phyloP scores from a whole-genome alignment of 257 asterid species.

The Sherardia arvensis region DNA sequence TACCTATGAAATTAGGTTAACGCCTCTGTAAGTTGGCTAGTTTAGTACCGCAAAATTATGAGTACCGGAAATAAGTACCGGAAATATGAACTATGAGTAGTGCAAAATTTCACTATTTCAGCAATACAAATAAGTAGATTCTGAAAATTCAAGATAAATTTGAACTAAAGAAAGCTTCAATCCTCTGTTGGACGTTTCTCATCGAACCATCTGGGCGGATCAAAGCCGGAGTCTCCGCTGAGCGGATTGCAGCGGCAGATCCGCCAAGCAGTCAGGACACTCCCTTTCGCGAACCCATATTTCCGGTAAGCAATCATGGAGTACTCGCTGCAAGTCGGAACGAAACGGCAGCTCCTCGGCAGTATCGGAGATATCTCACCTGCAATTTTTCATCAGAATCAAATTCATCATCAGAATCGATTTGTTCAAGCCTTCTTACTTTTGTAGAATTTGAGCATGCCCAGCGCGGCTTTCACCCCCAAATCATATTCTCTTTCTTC shows the following conservation, averaged over 20 bases:
- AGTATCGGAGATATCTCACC: slow-evolving; percentile 88
- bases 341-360: slow-evolving; percentile 78
- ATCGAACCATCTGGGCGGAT: slow-evolving; percentile 92
- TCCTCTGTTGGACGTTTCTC: slow-evolving; percentile 25
- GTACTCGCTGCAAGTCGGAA: slow-evolving; percentile 92
- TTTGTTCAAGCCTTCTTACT: slow-evolving; percentile 23
- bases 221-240: slow-evolving; percentile 95
- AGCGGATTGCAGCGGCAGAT: slow-evolving; percentile 93
- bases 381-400: slow-evolving; percentile 10
- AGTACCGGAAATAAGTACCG: no score
- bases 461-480: slow-evolving; percentile 73
- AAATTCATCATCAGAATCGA: neutral
- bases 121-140: no score
- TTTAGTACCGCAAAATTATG: no score
- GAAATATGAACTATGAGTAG: no score
- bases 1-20: no score
- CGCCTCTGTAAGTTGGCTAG: no score
- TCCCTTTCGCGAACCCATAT: slow-evolving; percentile 74
- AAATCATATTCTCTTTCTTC: slow-evolving; percentile 48
- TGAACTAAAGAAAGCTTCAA: no score
- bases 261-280: slow-evolving; percentile 74
- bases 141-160: no score
- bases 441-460: slow-evolving; percentile 71
- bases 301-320: slow-evolving; percentile 94
- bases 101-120: no score